phyloP scores from a whole-genome alignment of 345 rosid species.

The Melastoma malabathricum region DNA sequence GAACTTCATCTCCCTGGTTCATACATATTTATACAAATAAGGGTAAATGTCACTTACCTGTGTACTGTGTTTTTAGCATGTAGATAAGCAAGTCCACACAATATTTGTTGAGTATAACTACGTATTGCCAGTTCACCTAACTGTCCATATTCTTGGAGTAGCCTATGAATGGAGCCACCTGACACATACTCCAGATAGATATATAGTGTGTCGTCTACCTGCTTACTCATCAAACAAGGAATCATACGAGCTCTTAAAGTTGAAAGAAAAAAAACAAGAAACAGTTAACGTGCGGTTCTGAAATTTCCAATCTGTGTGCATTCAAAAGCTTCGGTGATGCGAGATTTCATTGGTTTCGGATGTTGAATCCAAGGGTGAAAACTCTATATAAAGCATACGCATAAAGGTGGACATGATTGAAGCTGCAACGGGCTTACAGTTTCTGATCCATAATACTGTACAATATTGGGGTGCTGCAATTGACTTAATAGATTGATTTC shows the following conservation, averaged over 20 bases:
- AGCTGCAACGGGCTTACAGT: slow-evolving; percentile 21
- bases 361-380: background rate
- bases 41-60: slow-evolving; percentile 26
- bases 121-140: slow-evolving; percentile 56
- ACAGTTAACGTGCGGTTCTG: background rate
- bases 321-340: too few species aligned
- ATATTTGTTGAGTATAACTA: slow-evolving; percentile 65
- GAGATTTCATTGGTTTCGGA: too few species aligned
- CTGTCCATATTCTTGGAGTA: slow-evolving; percentile 68
- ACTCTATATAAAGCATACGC: background rate
- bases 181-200: slow-evolving; percentile 72
- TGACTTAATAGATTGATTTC: slow-evolving; percentile 59
- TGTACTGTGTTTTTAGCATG: slow-evolving; percentile 61
- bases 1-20: background rate
- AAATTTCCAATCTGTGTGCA: background rate
- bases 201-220: slow-evolving; percentile 54
- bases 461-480: slow-evolving; percentile 58
- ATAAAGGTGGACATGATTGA: background rate
- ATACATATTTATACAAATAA: background rate
- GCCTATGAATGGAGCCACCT: slow-evolving; percentile 70
- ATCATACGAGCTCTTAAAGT: background rate
- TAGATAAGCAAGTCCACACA: slow-evolving; percentile 57
- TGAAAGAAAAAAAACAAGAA: background rate
- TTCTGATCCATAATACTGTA: slow-evolving; percentile 69
- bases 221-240: slow-evolving; percentile 9